These are phyloP conservation scores for Rhodotorula sphaerocarpa DNA, from an alignment of 768 basidiomycete species.

Conservation along the genomic window DNA sequence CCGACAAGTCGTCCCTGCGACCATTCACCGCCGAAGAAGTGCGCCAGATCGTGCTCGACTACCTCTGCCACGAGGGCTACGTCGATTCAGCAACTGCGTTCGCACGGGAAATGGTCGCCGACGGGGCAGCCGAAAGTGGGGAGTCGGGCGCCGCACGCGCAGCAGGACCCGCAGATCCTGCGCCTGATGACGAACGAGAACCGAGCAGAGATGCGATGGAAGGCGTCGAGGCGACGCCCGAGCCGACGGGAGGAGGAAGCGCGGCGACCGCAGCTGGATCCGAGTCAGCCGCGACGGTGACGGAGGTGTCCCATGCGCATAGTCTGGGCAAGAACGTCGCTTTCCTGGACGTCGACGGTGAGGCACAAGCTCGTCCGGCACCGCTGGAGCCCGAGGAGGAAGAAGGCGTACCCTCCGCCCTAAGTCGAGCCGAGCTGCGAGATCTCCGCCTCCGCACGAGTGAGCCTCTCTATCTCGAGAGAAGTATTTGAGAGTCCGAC, in stretches of 20 bases:
- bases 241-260: no score
- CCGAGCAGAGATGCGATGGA: conserved; percentile 15
- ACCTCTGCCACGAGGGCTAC: conserved; percentile 12
- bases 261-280: no score
- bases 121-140: not conserved
- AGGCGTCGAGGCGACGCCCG: conserved; percentile 28
- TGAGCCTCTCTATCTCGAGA: no score
- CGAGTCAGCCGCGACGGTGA: not conserved
- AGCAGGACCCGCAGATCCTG: not conserved
- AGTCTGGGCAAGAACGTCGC: conserved; percentile 10
- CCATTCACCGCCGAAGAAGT: conserved; percentile 7
- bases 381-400: no score
- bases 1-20: not conserved
- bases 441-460: conserved; percentile 10
- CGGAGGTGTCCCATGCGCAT: not conserved
- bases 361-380: not conserved
- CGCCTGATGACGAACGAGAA: no score
- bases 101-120: conserved; percentile 1
- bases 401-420: not conserved
- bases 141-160: not conserved
- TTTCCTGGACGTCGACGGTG: not conserved
- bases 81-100: conserved; percentile 29
- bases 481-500: no score
- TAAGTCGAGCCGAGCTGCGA: not conserved
- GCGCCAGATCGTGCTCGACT: conserved; percentile 28